Base-by-base conservation (phyloP, 148 eudicot genomes). In the Fagopyrum homotropicum region DNA sequence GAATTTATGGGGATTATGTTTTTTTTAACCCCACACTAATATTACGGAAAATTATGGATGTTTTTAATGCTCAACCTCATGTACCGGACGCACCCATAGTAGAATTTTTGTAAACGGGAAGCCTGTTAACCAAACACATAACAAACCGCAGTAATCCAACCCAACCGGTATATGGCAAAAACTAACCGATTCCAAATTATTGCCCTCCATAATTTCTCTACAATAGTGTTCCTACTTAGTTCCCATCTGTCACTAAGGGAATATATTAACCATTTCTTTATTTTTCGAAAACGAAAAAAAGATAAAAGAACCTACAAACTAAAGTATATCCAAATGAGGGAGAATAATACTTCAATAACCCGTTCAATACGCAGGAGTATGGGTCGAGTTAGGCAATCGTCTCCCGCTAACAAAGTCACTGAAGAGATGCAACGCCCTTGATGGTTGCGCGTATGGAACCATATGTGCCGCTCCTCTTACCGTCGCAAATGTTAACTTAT, bases 401-500 rank as follows among this genome's bases (percentile, higher is more conserved):
- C 81, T 80, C 16, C 92, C 96, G 51, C 75, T 85, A 14, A 90
- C 77, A 73, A 92, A 89, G 12, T 90, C 82, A 66, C 93, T 92
- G 86, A 95, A 95, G 50, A 95, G 86, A 71, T 94, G 97, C 79
- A 94, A 79, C 64, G 98, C 98, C 75, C 98, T 87, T 60, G 93
- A 86, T 47, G 98, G 96, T 77, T 94, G 98, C 59, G 98, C 81
- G 77, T 91, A 91, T 4, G 98, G 97, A 10, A 94, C 98, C 97
- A 94, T 94, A 84, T 92, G 98, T 73, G 98, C 90, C 55, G 98
- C 98, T 48, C 97, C 98, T 74, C 98, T 88, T 12, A 94, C 98
- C 0, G 98, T 94, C 0, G 97, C 96, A 81, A 91, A 92, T 0
- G 96, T 94, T 56, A 91, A 77, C 57, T 86, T 14, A 59, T 89